A percentile compares a stretch with the other conserved stretches of the same genome.
phyloP scores from a whole-genome alignment of 2,329 filamentous ascomycete species.

The Ascochyta pisi region DNA sequence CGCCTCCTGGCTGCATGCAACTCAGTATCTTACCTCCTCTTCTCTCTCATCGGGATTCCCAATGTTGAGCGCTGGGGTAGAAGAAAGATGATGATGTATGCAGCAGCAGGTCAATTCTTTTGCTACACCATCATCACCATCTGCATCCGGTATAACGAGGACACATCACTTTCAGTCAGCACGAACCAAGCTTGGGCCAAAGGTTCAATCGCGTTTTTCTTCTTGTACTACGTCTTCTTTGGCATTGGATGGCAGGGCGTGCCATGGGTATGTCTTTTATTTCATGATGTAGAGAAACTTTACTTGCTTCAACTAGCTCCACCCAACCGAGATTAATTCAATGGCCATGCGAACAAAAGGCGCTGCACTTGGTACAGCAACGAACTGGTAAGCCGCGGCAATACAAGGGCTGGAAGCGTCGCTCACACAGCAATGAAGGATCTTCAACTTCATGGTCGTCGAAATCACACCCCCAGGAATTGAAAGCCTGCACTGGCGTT shows the following conservation, averaged over 20 bases:
- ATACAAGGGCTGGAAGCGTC: no score
- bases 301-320: constrained; percentile 31
- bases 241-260: constrained; percentile 59
- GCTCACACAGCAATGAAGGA: constrained; percentile 1
- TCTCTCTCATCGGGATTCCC: constrained; percentile 55
- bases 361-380: constrained; percentile 58
- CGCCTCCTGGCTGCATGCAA: constrained; percentile 65
- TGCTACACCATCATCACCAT: constrained; percentile 62
- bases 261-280: constrained; percentile 42
- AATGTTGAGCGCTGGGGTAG: constrained; percentile 62
- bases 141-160: constrained; percentile 54
- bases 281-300: not conserved
- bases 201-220: constrained; percentile 59
- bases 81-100: constrained; percentile 66
- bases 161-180: constrained; percentile 18
- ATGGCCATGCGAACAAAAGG: constrained; percentile 59
- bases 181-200: constrained; percentile 40
- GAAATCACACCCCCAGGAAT: constrained; percentile 55
- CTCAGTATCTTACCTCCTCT: constrained; percentile 57
- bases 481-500: constrained; percentile 49
- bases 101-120: constrained; percentile 59
- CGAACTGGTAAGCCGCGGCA: constrained; percentile 51
- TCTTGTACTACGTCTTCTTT: constrained; percentile 63
- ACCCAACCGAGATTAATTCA: constrained; percentile 59
- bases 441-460: constrained; percentile 27